phyloP scores from a whole-genome alignment of 306 rosid species.

The Herpetospermum pedunculosum region DNA sequence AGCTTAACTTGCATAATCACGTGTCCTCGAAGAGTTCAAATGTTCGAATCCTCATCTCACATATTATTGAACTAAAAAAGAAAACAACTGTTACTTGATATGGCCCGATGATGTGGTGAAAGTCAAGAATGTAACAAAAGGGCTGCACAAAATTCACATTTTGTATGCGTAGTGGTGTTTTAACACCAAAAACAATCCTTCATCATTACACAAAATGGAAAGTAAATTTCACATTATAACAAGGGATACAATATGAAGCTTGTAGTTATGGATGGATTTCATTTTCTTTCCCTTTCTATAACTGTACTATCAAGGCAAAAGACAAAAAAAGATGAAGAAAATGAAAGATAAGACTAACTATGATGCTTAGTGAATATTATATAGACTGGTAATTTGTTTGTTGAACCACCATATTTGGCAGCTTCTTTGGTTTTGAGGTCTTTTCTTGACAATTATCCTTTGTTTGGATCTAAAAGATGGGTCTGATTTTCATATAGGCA shows the following conservation, averaged over 20 bases:
- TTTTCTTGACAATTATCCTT: neutral
- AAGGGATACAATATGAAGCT: neutral
- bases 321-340: neutral
- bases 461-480: neutral
- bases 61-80: too few relatives aligned
- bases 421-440: neutral
- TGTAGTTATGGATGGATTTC: neutral
- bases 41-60: too few relatives aligned
- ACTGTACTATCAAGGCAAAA: neutral
- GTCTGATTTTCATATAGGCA: neutral
- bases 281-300: conserved; percentile 5
- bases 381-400: neutral
- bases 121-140: neutral
- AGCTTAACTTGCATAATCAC: too few relatives aligned
- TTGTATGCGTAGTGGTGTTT: neutral
- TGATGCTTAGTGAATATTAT: neutral
- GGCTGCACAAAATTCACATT: neutral
- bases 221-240: neutral
- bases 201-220: neutral
- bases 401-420: neutral
- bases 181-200: neutral
- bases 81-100: too few relatives aligned
- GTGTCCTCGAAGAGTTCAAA: too few relatives aligned
- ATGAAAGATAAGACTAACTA: neutral
- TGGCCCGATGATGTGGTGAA: too few relatives aligned